A percentile compares a stretch with the other conserved stretches of the same genome.
These are phyloP conservation scores for Talaromyces sp. DNA, from an alignment of 2,329 filamentous ascomycete species.

Conservation along the genomic window DNA sequence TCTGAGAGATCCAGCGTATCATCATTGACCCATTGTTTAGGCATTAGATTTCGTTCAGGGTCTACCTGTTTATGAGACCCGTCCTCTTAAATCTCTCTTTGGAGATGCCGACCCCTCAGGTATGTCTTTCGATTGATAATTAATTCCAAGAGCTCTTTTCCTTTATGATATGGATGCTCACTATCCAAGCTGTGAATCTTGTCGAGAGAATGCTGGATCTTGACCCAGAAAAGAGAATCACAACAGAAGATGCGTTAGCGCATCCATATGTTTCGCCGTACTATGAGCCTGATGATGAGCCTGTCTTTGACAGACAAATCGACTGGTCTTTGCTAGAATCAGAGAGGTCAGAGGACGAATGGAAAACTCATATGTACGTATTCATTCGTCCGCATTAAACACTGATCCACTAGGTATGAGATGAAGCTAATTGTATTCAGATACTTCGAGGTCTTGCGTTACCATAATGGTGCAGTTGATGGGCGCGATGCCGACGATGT, in stretches of 20 bases:
- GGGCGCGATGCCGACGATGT: too few species aligned
- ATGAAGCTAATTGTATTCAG: too few species aligned
- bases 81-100: slow-evolving; percentile 73
- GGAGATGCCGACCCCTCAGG: slow-evolving; percentile 85
- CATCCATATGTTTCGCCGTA: slow-evolving; percentile 95
- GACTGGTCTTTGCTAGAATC: slow-evolving; percentile 99
- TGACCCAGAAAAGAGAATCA: slow-evolving; percentile 89
- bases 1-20: too few species aligned
- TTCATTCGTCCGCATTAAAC: too few species aligned
- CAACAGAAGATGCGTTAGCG: slow-evolving; percentile 77
- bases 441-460: too few species aligned
- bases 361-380: slow-evolving; percentile 99
- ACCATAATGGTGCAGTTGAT: too few species aligned
- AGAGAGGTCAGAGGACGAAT: slow-evolving; percentile 91
- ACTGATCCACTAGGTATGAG: not conserved
- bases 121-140: slow-evolving; percentile 44
- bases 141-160: too few species aligned
- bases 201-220: slow-evolving; percentile 97
- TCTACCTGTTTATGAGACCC: slow-evolving; percentile 83
- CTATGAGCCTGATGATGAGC: slow-evolving; percentile 95
- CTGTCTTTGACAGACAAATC: slow-evolving; percentile 91
- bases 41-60: slow-evolving; percentile 96
- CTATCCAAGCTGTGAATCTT: slow-evolving; percentile 75
- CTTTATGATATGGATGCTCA: slow-evolving; percentile 13
- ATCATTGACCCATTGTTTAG: slow-evolving; percentile 48